Conservation (phyloP, 106 monocot species). For the Allium sativum region DNA sequence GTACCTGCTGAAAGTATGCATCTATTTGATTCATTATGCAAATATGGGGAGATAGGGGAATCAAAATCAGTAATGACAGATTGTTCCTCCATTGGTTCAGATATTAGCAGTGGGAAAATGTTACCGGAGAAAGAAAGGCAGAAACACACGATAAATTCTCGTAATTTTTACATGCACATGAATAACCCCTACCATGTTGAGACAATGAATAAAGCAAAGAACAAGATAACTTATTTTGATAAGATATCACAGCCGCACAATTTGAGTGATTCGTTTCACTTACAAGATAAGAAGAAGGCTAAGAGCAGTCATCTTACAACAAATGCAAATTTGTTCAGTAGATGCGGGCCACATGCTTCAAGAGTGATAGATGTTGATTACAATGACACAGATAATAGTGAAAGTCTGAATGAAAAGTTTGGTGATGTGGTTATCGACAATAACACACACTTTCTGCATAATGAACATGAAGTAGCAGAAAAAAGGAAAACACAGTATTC, state of each 20-base stretch:
- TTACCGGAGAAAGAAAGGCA: constrained; percentile 40
- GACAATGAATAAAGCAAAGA: constrained; percentile 11
- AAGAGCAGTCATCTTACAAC: not conserved
- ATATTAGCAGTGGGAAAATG: constrained; percentile 42
- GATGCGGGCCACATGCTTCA: constrained; percentile 14
- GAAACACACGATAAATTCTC: constrained; percentile 12
- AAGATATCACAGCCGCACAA: constrained; percentile 10
- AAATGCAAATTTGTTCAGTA: constrained; percentile 1
- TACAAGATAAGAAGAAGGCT: constrained; percentile 10
- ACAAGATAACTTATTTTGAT: constrained; percentile 7
- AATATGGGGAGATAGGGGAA: constrained; percentile 80
- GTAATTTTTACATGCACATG: constrained; percentile 9
- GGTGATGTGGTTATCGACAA: constrained; percentile 22
- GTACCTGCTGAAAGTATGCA: constrained; percentile 49
- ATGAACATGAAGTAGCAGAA: constrained; percentile 6
- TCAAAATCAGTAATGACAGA: constrained; percentile 94
- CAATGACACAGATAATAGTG: constrained; percentile 3
- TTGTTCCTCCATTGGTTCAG: constrained; percentile 72
- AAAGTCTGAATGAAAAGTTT: constrained; percentile 15
- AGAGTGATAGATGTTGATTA: constrained; percentile 12
- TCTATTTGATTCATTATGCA: constrained; percentile 72
- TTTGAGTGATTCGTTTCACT: constrained; percentile 12
- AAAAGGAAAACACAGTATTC: constrained; percentile 12
- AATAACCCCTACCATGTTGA: constrained; percentile 17
- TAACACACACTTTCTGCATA: constrained; percentile 2